Evolutionary conservation across 208 protist genomes (phyloP).

Genomic region (Acanthamoeba healyi): DNA sequence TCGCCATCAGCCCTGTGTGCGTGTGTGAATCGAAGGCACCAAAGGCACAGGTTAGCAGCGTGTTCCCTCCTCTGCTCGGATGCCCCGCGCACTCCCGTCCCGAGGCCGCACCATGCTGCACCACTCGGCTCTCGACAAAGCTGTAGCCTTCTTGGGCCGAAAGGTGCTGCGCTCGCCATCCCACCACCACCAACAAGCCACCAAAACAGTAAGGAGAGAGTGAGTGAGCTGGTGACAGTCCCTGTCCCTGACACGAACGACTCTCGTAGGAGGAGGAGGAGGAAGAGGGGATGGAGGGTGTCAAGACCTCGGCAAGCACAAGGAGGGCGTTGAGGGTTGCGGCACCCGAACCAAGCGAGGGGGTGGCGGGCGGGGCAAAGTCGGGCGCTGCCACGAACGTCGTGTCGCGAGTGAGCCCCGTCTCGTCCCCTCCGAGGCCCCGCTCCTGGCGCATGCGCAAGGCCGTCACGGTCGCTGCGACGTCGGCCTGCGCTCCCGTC

Average conservation of each 20-base stretch:
- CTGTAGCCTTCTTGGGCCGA: constrained; percentile 65
- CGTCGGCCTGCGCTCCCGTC: constrained; percentile 14
- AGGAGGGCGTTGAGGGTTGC: constrained; percentile 72
- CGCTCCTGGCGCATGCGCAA: not conserved
- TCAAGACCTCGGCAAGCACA: constrained; percentile 53
- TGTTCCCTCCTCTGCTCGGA: too few species aligned
- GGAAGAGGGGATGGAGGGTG: too few species aligned
- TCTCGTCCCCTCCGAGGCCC: not conserved
- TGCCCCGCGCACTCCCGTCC: too few species aligned
- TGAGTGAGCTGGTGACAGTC: too few species aligned
- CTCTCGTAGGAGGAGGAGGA: not conserved
- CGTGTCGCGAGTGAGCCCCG: not conserved
- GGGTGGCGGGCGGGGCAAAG: not conserved
- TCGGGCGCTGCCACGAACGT: constrained; percentile 25
- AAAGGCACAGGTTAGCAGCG: too few species aligned
- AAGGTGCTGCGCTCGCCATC: constrained; percentile 56
- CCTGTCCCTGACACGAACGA: not conserved
- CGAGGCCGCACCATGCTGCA: constrained; percentile 32
- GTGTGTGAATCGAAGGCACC: not conserved
- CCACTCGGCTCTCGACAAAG: constrained; percentile 57
- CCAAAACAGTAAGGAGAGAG: constrained; percentile 4
- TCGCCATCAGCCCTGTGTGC: not conserved
- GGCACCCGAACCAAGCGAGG: constrained; percentile 40
- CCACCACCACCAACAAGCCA: too few species aligned
- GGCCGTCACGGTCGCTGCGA: not conserved